A percentile compares a stretch with the other conserved stretches of the same genome.
Evolutionary conservation across 129 eudicot genomes (phyloP).

Genomic region (Tanacetum coccineum): DNA sequence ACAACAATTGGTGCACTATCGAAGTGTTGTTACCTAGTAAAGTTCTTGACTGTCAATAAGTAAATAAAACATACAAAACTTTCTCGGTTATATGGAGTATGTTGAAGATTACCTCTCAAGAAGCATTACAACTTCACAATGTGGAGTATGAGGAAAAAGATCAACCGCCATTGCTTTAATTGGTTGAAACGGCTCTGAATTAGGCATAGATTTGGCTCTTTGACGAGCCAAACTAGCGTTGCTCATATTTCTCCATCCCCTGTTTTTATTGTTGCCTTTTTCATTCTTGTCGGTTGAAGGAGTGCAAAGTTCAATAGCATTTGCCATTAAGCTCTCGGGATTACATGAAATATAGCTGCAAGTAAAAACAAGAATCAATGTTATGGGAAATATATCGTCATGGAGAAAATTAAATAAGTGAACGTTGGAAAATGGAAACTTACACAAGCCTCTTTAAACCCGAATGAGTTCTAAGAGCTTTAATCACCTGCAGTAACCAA

Average conservation of each 20-base stretch:
- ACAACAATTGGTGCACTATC: not conserved
- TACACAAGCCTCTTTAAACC: constrained; percentile 85
- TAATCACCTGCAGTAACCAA: constrained; percentile 60
- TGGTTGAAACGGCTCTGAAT: constrained; percentile 83
- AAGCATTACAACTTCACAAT: constrained; percentile 93
- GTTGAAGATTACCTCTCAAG: constrained; percentile 53
- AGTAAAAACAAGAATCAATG: constrained; percentile 3
- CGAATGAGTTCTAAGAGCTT: constrained; percentile 85
- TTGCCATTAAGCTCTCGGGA: constrained; percentile 94
- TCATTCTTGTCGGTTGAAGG: constrained; percentile 66
- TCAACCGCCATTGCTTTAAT: constrained; percentile 95
- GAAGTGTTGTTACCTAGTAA: not conserved
- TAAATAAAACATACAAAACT: constrained; percentile 4
- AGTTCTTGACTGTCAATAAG: not conserved
- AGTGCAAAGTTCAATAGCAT: constrained; percentile 96
- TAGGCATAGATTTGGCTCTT: constrained; percentile 86
- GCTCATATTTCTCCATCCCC: constrained; percentile 84
- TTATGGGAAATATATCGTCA: constrained; percentile 1
- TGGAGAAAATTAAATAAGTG: not conserved
- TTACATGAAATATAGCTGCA: constrained; percentile 92
- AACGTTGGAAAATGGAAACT: constrained; percentile 27
- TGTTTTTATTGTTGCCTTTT: constrained; percentile 59
- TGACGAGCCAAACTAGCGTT: constrained; percentile 88
- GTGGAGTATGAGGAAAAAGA: constrained; percentile 91
- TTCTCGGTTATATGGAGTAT: not conserved